Evolutionary conservation across 2,329 filamentous ascomycete species (phyloP), one percentile per base, ranked within the genome.

Genomic region (Hansfordia pulvinata): DNA sequence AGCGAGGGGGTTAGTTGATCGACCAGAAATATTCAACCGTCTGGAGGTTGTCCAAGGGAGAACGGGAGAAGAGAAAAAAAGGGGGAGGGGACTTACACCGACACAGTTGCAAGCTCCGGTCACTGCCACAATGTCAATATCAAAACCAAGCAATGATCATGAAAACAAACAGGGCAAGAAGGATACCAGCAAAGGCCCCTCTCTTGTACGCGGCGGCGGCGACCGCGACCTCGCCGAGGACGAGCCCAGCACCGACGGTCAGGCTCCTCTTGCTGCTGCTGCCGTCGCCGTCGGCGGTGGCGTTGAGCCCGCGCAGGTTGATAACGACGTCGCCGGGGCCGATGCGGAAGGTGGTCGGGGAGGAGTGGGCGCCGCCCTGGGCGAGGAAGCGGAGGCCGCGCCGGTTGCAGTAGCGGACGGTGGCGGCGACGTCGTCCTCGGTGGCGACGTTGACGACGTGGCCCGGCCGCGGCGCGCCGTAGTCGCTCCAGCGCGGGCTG

Each of bases 61-160:
- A n/a, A n/a, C n/a, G n/a, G n/a, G n/a, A n/a, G n/a, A n/a, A n/a
- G n/a, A n/a, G n/a, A n/a, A n/a, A n/a, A n/a, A n/a, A n/a, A n/a
- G n/a, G n/a, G n/a, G n/a, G n/a, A n/a, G n/a, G n/a, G n/a, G n/a
- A n/a, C n/a, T n/a, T n/a, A 33, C 18, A 23, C 35, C 40, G 6
- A 46, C 42, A 17, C 41, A 44, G 25, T 45, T 43, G 26, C 43
- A 46, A 19, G 39, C 44, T 13, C 41, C 38, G 6, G 35, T 42
- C 19, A 33, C 23, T 14, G 33, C 19, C 1, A 31, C 27, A 4
- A 33, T 33, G 3, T 30, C 33, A 27, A 5, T 14, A 14, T 24
- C n/a, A n/a, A n/a, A n/a, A n/a, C n/a, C n/a, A n/a, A n/a, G n/a
- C n/a, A n/a, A n/a, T n/a, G n/a, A n/a, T n/a, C n/a, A n/a, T n/a